Evolutionary conservation across 2,329 filamentous ascomycete species (phyloP).

Genomic region (Boeremia exigua): DNA sequence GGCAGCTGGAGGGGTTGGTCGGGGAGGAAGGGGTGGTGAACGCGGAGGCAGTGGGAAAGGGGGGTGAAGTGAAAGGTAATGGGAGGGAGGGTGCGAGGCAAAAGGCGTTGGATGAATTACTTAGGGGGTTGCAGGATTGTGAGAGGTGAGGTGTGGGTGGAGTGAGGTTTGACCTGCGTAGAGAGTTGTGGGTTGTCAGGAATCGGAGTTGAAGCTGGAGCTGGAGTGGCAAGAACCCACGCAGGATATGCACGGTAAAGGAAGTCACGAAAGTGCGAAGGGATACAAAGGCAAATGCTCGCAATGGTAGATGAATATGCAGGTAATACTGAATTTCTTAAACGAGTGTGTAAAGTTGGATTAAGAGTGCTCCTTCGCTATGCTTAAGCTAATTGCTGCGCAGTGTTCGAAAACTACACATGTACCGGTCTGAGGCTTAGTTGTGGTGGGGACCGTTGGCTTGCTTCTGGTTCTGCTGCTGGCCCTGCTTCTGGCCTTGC

Average conservation of each 20-base stretch:
- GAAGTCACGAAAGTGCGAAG: neutral
- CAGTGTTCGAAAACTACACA: neutral
- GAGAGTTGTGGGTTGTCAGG: neutral
- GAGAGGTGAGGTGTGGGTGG: neutral
- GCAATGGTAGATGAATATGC: slow-evolving; percentile 14
- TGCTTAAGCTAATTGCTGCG: slow-evolving; percentile 11
- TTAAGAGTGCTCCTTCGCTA: slow-evolving; percentile 6
- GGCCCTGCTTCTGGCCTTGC: slow-evolving; percentile 2
- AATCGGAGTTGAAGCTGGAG: neutral
- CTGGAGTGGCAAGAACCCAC: neutral
- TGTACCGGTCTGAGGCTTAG: neutral
- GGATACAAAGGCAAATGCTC: slow-evolving; percentile 1
- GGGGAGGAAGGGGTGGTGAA: neutral
- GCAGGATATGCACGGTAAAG: neutral
- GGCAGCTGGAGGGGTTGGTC: slow-evolving; percentile 20
- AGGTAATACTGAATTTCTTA: slow-evolving; percentile 22
- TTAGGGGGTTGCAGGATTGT: slow-evolving; percentile 37
- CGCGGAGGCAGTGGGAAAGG: neutral
- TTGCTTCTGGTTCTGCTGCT: slow-evolving; percentile 8
- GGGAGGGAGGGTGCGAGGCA: neutral
- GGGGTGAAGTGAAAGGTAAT: neutral
- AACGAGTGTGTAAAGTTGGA: slow-evolving; percentile 26
- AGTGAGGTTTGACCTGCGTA: neutral
- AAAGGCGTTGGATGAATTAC: slow-evolving; percentile 30
- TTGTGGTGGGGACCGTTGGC: neutral